Base-by-base conservation (phyloP, 441 rosid genomes). In the Cnidoscolus chayamansa region DNA sequence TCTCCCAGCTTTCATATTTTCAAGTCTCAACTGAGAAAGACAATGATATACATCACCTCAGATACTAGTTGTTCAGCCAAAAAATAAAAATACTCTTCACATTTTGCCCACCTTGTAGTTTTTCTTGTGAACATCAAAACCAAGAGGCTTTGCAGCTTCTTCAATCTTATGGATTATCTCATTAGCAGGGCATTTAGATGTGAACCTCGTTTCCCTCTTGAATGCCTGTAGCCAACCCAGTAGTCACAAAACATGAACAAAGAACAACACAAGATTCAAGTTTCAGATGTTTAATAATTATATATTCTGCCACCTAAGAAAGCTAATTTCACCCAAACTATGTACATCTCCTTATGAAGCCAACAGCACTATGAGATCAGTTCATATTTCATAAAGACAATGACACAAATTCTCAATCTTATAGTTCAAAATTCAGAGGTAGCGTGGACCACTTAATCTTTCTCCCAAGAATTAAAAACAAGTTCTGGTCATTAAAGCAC, bases 131-230 rank as follows among this genome's bases (percentile, higher is more conserved):
- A 94, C 92, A 78, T 86, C 94, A 60, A 89, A 94, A 37, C 97
- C 98, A n/a, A 94, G 97, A 74, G 97, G 98, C 82, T 87, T 92
- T 53, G 92, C 98, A 62, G 96, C 98, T 84, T 86, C 89, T 85
- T 94, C 98, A 60, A 94, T 92, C 88, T 89, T 94, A 60, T 84
- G 78, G 62, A 94, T 83, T 74, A 94, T 94, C 84, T 94, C 97
- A 32, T 85, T 85, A 13, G 98, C 97, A 11, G 95, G 85, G 72
- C 89, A 82, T 84, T 67, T 86, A 12, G 94, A 82, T 56, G 98
- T 84, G 80, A 94, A 88, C 73, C 98, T 86, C 32, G 97, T 94
- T 80, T 92, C 97, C 80, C 97, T 85, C 85, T 87, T 92, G 72
- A 88, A 88, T 72, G 80, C 95, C 93, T 86, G 81, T 74, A 77